Evolutionary conservation across 1,139 yeast species (phyloP).

Genomic region (Meyerozyma guilliermondii): DNA sequence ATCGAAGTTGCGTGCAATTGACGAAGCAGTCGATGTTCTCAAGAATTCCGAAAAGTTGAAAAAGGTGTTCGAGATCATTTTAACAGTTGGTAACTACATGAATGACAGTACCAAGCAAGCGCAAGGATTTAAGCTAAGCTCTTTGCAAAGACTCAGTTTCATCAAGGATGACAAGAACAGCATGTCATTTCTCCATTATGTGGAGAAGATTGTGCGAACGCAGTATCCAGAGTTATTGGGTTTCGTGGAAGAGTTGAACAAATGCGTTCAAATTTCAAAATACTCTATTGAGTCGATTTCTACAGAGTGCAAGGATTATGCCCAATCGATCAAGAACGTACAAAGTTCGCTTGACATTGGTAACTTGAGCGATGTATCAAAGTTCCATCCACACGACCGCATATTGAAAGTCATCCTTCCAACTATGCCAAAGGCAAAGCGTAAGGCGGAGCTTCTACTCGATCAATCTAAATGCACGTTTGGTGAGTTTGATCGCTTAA

Average conservation of each 20-base stretch:
- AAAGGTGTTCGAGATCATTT: constrained; percentile 67
- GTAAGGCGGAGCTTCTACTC: constrained; percentile 56
- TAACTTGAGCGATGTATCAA: constrained; percentile 67
- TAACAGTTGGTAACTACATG: constrained; percentile 83
- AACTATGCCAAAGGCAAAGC: constrained; percentile 60
- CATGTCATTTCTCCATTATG: constrained; percentile 75
- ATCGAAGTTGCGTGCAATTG: constrained; percentile 54
- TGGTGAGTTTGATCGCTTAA: constrained; percentile 62
- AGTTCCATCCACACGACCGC: constrained; percentile 70
- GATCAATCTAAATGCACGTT: constrained; percentile 63
- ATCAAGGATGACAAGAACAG: constrained; percentile 75
- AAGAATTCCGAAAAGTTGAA: constrained; percentile 55
- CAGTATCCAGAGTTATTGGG: constrained; percentile 62
- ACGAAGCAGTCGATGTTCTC: constrained; percentile 58
- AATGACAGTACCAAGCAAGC: constrained; percentile 78
- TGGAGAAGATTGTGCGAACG: constrained; percentile 64
- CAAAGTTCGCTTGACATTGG: constrained; percentile 72
- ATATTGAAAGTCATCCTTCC: constrained; percentile 61
- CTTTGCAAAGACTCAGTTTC: constrained; percentile 69
- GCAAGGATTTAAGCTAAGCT: constrained; percentile 69
- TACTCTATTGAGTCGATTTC: constrained; percentile 64
- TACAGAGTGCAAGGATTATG: constrained; percentile 55
- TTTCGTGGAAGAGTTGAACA: constrained; percentile 57
- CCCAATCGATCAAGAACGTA: constrained; percentile 57
- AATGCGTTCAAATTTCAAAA: constrained; percentile 56